Percentiles rank a stretch among this genome's conserved stretches.
phyloP scores from a whole-genome alignment of 306 rosid genomes.

The Carpinus viminea region DNA sequence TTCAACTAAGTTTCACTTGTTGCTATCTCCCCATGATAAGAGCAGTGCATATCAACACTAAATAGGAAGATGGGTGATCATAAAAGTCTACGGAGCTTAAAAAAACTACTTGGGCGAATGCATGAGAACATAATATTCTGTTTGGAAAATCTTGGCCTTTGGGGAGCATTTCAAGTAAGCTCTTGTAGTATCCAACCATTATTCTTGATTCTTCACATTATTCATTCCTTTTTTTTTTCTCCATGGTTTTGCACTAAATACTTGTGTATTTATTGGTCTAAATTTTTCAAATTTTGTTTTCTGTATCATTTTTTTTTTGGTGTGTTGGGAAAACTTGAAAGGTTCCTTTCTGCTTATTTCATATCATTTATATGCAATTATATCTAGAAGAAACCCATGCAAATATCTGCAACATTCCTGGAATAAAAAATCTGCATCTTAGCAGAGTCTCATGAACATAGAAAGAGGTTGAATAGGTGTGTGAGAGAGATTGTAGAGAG shows the following conservation, averaged over 20 bases:
- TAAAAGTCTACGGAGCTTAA: slow-evolving; percentile 55
- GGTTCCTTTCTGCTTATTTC: neutral
- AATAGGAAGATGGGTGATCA: slow-evolving; percentile 43
- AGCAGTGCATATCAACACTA: slow-evolving; percentile 64
- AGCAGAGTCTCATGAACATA: neutral
- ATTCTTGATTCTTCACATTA: slow-evolving; percentile 16
- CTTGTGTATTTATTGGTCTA: neutral
- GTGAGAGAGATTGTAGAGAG: neutral
- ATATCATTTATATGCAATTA: neutral
- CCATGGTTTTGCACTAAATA: neutral
- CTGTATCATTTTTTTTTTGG: neutral
- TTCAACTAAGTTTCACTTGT: slow-evolving; percentile 15
- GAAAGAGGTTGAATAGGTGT: neutral
- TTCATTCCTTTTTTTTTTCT: neutral
- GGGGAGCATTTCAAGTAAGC: slow-evolving; percentile 85
- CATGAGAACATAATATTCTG: slow-evolving; percentile 76
- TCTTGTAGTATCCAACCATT: slow-evolving; percentile 17
- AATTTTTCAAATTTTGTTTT: neutral
- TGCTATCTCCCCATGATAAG: slow-evolving; percentile 33
- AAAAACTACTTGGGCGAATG: slow-evolving; percentile 61
- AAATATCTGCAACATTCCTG: neutral
- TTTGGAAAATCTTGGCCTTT: slow-evolving; percentile 73
- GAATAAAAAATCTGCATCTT: slow-evolving; percentile 2
- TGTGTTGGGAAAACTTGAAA: neutral
- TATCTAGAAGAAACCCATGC: neutral